A percentile compares a stretch with the other conserved stretches of the same genome.
These are phyloP conservation scores for Castanopsis chinensis DNA, from an alignment of 306 rosid species.

Conservation along the genomic window DNA sequence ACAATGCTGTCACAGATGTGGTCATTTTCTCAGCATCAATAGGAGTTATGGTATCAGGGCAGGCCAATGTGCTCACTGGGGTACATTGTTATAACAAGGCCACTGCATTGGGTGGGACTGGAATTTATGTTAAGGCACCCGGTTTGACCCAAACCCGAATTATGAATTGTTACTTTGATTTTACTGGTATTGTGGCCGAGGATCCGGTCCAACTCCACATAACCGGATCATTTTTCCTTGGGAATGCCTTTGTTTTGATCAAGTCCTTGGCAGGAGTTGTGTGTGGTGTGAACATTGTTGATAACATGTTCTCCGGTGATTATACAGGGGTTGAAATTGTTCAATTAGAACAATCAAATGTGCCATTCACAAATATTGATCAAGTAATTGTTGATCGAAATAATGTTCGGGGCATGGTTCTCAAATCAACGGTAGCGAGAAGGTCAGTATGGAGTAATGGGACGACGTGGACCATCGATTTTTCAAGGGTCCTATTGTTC, in stretches of 20 bases:
- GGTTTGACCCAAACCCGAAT: conserved; percentile 44
- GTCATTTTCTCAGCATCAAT: conserved; percentile 38
- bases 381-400: conserved; percentile 41
- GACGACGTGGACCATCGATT: conserved; percentile 35
- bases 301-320: conserved; percentile 43
- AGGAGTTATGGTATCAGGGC: conserved; percentile 39
- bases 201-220: conserved; percentile 44
- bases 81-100: conserved; percentile 52
- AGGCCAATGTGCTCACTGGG: conserved; percentile 39
- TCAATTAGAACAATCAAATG: conserved; percentile 28
- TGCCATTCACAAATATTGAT: conserved; percentile 27
- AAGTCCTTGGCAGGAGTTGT: conserved; percentile 35
- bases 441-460: conserved; percentile 29
- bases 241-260: conserved; percentile 32
- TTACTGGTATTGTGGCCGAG: conserved; percentile 40
- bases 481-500: conserved; percentile 31
- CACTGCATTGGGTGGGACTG: conserved; percentile 32
- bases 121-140: conserved; percentile 31
- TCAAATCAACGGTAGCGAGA: conserved; percentile 39
- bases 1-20: conserved; percentile 32
- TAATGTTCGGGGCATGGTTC: conserved; percentile 31
- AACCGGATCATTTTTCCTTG: conserved; percentile 37
- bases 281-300: conserved; percentile 27
- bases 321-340: conserved; percentile 35
- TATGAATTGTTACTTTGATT: conserved; percentile 35